phyloP scores from a whole-genome alignment of 805 yeast species.

The Yarrowia yakushimensis region DNA sequence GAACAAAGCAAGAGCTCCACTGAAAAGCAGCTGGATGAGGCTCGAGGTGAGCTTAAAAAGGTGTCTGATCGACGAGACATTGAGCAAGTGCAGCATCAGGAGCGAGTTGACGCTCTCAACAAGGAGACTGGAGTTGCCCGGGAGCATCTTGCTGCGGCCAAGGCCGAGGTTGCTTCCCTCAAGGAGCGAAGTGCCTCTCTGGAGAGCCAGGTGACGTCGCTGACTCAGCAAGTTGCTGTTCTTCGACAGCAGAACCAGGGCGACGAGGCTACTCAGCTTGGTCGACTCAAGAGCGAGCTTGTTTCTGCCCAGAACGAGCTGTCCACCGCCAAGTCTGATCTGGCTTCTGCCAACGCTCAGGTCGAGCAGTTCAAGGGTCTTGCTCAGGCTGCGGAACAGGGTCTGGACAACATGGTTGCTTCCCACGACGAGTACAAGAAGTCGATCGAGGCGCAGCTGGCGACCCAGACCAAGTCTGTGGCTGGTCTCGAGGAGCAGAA shows the following conservation, averaged over 20 bases:
- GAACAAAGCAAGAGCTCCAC: slow-evolving; percentile 46
- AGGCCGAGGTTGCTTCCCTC: slow-evolving; percentile 42
- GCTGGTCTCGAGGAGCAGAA: slow-evolving; percentile 29
- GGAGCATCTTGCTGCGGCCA: slow-evolving; percentile 45
- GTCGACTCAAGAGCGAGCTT: slow-evolving; percentile 34
- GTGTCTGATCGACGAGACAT: slow-evolving; percentile 53
- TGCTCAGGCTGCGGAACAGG: slow-evolving; percentile 63
- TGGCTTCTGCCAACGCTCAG: slow-evolving; percentile 55
- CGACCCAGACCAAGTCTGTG: slow-evolving; percentile 27
- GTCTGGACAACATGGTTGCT: slow-evolving; percentile 52
- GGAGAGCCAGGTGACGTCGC: slow-evolving; percentile 35
- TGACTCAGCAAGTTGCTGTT: slow-evolving; percentile 32
- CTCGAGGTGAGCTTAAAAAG: slow-evolving; percentile 51
- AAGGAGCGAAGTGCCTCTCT: slow-evolving; percentile 41
- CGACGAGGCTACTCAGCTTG: slow-evolving; percentile 34
- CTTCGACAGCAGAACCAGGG: slow-evolving; percentile 37
- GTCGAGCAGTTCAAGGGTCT: slow-evolving; percentile 60
- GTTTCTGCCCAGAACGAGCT: slow-evolving; percentile 41
- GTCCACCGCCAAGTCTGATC: slow-evolving; percentile 50
- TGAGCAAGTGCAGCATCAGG: slow-evolving; percentile 55
- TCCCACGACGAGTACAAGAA: slow-evolving; percentile 50
- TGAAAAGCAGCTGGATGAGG: slow-evolving; percentile 48
- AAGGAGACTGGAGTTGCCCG: slow-evolving; percentile 45
- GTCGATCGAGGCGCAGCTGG: slow-evolving; percentile 29
- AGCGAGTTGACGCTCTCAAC: slow-evolving; percentile 55